These are phyloP conservation scores for Austroboletus novae-zelandiae DNA, from an alignment of 1,284 basidiomycete species.

Conservation along the genomic window DNA sequence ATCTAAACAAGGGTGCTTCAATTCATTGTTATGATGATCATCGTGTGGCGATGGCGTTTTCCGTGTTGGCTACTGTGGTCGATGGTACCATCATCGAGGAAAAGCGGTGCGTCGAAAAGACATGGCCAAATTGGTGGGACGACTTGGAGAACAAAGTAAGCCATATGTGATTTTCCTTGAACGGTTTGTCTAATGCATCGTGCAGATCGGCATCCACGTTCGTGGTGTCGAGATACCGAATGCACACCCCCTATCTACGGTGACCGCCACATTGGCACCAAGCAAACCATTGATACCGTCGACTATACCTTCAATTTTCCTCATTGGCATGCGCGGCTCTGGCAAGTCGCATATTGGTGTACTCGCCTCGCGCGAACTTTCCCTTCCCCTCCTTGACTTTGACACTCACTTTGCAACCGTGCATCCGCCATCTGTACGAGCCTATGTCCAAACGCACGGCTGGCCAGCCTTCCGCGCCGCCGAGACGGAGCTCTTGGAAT, in stretches of 20 bases:
- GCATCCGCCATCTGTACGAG: conserved; percentile 62
- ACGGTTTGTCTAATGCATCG: conserved; percentile 1
- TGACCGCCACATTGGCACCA: conserved; percentile 33
- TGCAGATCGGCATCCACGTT: conserved; percentile 85
- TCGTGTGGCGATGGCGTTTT: conserved; percentile 98
- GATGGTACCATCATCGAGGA: conserved; percentile 85
- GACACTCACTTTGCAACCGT: conserved; percentile 78
- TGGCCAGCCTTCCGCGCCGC: conserved; percentile 77
- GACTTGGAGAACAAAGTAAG: conserved; percentile 89
- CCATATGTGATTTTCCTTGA: neutral
- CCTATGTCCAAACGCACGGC: conserved; percentile 76
- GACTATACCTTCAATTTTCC: conserved; percentile 51
- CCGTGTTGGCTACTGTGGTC: conserved; percentile 79
- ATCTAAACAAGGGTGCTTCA: conserved; percentile 67
- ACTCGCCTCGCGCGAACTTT: conserved; percentile 72
- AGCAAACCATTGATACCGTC: conserved; percentile 23
- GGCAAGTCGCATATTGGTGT: conserved; percentile 92
- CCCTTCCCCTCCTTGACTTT: conserved; percentile 85
- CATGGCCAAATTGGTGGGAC: conserved; percentile 99
- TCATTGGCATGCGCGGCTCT: conserved; percentile 96
- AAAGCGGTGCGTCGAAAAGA: conserved; percentile 98
- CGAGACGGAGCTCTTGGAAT: conserved; percentile 57
- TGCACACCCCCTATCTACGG: conserved; percentile 35
- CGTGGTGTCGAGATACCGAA: conserved; percentile 77
- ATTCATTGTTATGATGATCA: conserved; percentile 98